Evolutionary conservation across 1,139 yeast genomes (phyloP).

Genomic region (Tardiomyces blankii): DNA sequence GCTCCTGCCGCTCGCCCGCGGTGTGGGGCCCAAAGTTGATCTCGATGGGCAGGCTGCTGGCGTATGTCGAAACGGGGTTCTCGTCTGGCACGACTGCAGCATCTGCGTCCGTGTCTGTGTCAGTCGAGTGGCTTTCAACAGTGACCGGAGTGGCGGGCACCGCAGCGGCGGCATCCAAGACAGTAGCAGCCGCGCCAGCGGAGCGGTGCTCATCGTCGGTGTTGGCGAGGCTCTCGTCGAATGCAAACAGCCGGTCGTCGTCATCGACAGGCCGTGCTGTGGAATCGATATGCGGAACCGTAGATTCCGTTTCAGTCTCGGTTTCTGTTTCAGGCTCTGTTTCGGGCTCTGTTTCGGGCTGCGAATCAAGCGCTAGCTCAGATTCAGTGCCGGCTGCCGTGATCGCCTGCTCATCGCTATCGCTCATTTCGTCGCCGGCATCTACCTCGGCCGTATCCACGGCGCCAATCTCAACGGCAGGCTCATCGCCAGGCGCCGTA

Average conservation of each 20-base stretch:
- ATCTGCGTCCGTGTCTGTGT: background rate
- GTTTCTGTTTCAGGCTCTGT: background rate
- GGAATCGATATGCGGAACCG: too few relatives aligned
- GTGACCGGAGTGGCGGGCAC: background rate
- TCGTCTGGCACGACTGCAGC: background rate
- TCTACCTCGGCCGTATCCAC: background rate
- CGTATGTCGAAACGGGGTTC: constrained; percentile 8
- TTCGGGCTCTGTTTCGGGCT: constrained; percentile 1
- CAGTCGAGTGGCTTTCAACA: background rate
- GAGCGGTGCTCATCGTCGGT: background rate
- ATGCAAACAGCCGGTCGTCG: constrained; percentile 16
- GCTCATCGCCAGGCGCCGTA: too few relatives aligned
- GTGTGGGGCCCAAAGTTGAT: constrained; percentile 3
- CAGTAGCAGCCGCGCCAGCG: too few relatives aligned
- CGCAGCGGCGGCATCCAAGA: background rate
- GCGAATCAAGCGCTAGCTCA: background rate
- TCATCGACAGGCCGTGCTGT: too few relatives aligned
- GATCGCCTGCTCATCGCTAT: too few relatives aligned
- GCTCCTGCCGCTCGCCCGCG: background rate
- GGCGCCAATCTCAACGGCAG: background rate
- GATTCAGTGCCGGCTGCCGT: too few relatives aligned
- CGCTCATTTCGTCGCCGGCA: too few relatives aligned
- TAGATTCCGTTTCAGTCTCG: too few relatives aligned
- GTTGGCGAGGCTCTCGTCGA: constrained; percentile 13
- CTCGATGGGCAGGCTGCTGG: constrained; percentile 15